Conservation (phyloP, 352 stramenopile genomes). For the Globisporangium cederbergense region DNA sequence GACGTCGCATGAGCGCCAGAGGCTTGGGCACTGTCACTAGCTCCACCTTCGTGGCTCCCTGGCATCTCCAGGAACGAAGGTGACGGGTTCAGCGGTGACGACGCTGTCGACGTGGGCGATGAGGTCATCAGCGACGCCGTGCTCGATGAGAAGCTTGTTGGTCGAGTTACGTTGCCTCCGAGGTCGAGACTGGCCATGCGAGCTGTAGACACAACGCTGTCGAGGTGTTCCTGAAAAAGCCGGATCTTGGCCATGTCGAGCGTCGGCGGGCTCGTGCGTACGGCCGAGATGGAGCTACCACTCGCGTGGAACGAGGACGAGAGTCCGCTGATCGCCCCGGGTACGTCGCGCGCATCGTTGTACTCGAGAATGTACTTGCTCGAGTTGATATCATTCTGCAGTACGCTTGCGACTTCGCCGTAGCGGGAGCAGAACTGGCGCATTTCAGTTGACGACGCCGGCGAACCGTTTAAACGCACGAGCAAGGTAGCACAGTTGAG, state of each 20-base stretch:
- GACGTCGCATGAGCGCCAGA: slow-evolving; percentile 21
- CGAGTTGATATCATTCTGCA: slow-evolving; percentile 42
- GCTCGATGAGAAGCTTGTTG: slow-evolving; percentile 64
- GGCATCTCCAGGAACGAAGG: slow-evolving; percentile 41
- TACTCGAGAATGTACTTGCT: slow-evolving; percentile 72
- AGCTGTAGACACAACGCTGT: slow-evolving; percentile 9
- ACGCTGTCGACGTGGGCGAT: slow-evolving; percentile 63
- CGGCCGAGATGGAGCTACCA: slow-evolving; percentile 35
- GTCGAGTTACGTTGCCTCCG: not conserved
- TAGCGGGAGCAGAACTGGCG: slow-evolving; percentile 64
- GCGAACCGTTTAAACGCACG: slow-evolving; percentile 31
- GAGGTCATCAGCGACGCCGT: slow-evolving; percentile 52
- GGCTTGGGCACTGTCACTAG: not conserved
- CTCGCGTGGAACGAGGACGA: slow-evolving; percentile 25
- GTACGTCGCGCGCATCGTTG: slow-evolving; percentile 60
- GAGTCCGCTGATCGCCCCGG: slow-evolving; percentile 38
- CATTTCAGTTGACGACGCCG: slow-evolving; percentile 37
- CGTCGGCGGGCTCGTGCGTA: slow-evolving; percentile 47
- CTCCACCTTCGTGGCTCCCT: not conserved
- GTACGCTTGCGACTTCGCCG: slow-evolving; percentile 69
- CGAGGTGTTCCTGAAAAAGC: slow-evolving; percentile 53
- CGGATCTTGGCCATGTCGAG: slow-evolving; percentile 65
- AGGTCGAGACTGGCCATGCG: slow-evolving; percentile 4
- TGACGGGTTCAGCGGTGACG: slow-evolving; percentile 51
- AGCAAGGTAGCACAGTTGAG: slow-evolving; percentile 62